A percentile compares a stretch with the other conserved stretches of the same genome.
Conservation (phyloP, 2,329 filamentous ascomycete genomes). For the Gliomastix tumulicola region DNA sequence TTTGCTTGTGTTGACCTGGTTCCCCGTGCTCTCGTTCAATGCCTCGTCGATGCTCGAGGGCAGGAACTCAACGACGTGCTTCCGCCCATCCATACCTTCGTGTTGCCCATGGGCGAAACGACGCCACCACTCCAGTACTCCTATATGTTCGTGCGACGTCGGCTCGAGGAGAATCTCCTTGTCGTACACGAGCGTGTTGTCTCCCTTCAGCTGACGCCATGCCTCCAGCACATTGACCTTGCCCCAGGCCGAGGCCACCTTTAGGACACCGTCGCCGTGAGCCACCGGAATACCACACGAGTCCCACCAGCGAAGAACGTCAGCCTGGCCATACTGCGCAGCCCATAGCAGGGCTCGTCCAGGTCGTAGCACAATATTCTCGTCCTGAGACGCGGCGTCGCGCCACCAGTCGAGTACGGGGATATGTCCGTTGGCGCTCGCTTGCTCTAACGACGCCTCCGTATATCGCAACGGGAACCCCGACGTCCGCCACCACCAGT, state of each 20-base stretch:
- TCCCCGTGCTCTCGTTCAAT: slow-evolving; percentile 75
- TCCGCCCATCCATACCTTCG: slow-evolving; percentile 44
- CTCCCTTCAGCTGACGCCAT: slow-evolving; percentile 68
- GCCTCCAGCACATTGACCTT: slow-evolving; percentile 77
- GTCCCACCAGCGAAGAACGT: slow-evolving; percentile 83
- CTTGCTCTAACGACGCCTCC: slow-evolving; percentile 80
- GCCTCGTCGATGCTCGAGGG: slow-evolving; percentile 95
- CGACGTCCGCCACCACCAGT: slow-evolving; percentile 82
- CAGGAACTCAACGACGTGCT: slow-evolving; percentile 78
- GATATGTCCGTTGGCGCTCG: slow-evolving; percentile 78
- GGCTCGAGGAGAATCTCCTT: slow-evolving; percentile 78
- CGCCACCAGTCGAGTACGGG: slow-evolving; percentile 92
- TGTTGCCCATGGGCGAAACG: slow-evolving; percentile 52
- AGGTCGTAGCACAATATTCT: slow-evolving; percentile 60
- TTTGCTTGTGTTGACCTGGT: slow-evolving; percentile 64
- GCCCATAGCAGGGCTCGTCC: slow-evolving; percentile 80
- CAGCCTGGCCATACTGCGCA: slow-evolving; percentile 72
- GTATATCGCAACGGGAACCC: slow-evolving; percentile 78
- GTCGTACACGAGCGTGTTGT: slow-evolving; percentile 64
- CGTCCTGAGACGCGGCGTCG: slow-evolving; percentile 54
- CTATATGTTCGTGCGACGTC: slow-evolving; percentile 78
- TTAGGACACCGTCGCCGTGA: slow-evolving; percentile 75
- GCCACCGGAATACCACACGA: slow-evolving; percentile 71
- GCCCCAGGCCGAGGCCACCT: slow-evolving; percentile 77
- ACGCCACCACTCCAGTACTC: slow-evolving; percentile 91